A percentile compares a stretch with the other conserved stretches of the same genome.
Evolutionary conservation across 2,329 filamentous ascomycete species (phyloP).

Genomic region (Scedosporium apiospermum): DNA sequence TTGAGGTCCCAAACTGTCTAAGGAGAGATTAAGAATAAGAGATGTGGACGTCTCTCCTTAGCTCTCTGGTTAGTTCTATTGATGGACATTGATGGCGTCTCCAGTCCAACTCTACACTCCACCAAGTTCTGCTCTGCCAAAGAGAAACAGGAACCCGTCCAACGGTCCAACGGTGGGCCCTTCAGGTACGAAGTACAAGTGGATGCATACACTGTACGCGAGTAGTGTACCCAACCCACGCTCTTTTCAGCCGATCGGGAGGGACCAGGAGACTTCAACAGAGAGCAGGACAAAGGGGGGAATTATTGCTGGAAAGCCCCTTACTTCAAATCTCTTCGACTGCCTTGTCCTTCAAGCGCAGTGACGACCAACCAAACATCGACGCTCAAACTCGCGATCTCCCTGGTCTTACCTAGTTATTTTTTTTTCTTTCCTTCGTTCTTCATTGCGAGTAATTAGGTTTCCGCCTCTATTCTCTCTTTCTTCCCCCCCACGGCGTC

Average conservation of each 20-base stretch:
- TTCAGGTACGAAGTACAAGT: not conserved
- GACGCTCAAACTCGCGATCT: slow-evolving; percentile 6
- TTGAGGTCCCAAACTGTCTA: no score
- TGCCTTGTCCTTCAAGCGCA: not conserved
- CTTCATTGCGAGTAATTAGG: not conserved
- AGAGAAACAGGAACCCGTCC: no score
- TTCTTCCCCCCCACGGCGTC: not conserved
- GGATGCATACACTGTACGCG: not conserved
- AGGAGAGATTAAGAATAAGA: no score
- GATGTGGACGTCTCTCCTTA: no score
- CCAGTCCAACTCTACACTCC: no score
- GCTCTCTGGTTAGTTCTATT: no score
- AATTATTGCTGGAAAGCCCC: not conserved
- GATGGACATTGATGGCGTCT: no score
- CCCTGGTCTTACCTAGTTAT: not conserved
- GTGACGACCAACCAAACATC: not conserved
- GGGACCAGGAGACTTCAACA: not conserved
- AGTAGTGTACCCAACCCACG: not conserved
- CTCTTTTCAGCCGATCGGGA: not conserved
- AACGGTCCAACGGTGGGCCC: not conserved
- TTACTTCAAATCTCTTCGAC: not conserved
- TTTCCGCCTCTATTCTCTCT: not conserved
- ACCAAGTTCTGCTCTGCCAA: no score
- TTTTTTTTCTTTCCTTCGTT: not conserved
- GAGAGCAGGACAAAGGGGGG: not conserved